These are phyloP conservation scores for Leccinum disarticulatum DNA, from an alignment of 768 basidiomycete genomes.

Conservation along the genomic window DNA sequence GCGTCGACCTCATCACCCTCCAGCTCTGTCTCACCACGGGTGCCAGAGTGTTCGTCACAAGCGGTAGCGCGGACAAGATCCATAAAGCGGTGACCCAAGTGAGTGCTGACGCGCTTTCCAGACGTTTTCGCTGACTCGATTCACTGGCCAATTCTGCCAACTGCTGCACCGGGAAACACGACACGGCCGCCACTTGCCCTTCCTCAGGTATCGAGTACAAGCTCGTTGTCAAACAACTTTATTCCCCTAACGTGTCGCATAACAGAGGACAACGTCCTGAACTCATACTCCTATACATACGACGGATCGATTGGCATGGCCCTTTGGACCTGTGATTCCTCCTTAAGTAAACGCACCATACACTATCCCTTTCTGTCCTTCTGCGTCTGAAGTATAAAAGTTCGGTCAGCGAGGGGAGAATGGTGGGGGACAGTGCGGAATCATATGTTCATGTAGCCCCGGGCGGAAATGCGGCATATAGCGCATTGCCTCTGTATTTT, in stretches of 20 bases:
- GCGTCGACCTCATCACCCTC: no score
- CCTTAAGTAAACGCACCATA: conserved; percentile 38
- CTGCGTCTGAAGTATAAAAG: not conserved
- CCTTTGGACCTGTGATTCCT: conserved; percentile 43
- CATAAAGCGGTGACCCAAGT: conserved; percentile 36
- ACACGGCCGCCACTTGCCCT: conserved; percentile 57
- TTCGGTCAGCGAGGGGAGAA: not conserved
- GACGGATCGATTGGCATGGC: conserved; percentile 49
- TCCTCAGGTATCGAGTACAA: conserved; percentile 37
- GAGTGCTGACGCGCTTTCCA: conserved; percentile 1
- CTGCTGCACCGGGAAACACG: conserved; percentile 60
- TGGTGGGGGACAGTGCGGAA: not conserved
- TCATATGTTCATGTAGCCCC: not conserved
- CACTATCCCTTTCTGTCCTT: conserved; percentile 48
- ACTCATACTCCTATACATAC: conserved; percentile 52
- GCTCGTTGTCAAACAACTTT: not conserved
- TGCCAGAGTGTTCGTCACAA: no score
- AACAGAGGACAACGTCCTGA: conserved; percentile 43
- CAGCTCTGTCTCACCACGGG: no score
- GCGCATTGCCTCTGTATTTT: not conserved
- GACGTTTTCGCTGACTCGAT: conserved; percentile 1
- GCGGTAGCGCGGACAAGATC: no score
- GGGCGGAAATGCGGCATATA: not conserved
- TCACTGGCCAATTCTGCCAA: conserved; percentile 53
- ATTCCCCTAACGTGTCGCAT: not conserved